Conservation (phyloP, 2,329 filamentous ascomycete species). For the Exophiala calicioides region DNA sequence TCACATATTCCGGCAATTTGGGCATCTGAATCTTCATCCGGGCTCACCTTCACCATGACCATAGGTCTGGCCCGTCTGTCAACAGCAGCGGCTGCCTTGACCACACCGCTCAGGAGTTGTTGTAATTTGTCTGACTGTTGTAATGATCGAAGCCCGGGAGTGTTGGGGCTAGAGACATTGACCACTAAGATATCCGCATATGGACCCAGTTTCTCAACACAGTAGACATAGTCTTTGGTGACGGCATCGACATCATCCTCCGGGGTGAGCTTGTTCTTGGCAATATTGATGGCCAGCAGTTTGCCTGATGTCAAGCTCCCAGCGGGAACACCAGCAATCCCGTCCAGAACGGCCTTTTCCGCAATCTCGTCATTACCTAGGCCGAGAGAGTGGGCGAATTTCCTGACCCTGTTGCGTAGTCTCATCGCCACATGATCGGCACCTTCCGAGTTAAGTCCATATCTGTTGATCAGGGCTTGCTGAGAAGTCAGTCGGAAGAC, state of each 20-base stretch:
- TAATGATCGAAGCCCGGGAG: conserved; percentile 81
- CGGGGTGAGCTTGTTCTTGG: conserved; percentile 93
- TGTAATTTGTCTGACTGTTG: conserved; percentile 84
- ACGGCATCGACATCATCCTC: conserved; percentile 83
- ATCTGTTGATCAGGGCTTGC: conserved; percentile 90
- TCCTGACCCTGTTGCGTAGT: conserved; percentile 73
- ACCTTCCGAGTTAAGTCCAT: conserved; percentile 89
- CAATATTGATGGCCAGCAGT: conserved; percentile 85
- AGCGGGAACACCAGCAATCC: conserved; percentile 73
- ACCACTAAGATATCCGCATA: conserved; percentile 97
- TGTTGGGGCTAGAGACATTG: conserved; percentile 96
- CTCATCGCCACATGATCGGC: conserved; percentile 82
- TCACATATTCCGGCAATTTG: conserved; percentile 88
- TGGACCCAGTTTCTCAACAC: conserved; percentile 75
- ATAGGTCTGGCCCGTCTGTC: conserved; percentile 71
- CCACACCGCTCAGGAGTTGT: conserved; percentile 76
- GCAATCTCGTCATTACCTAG: conserved; percentile 63
- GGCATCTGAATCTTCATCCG: conserved; percentile 82
- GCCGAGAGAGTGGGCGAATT: conserved; percentile 71
- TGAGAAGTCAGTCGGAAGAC: conserved; percentile 84
- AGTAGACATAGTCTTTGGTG: conserved; percentile 78
- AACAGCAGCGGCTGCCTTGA: conserved; percentile 70
- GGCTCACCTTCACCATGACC: conserved; percentile 98
- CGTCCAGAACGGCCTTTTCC: conserved; percentile 74
- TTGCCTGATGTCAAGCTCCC: conserved; percentile 76